Conservation (phyloP, 2,329 filamentous ascomycete species). For the Rhytidhysteron rufulum region DNA sequence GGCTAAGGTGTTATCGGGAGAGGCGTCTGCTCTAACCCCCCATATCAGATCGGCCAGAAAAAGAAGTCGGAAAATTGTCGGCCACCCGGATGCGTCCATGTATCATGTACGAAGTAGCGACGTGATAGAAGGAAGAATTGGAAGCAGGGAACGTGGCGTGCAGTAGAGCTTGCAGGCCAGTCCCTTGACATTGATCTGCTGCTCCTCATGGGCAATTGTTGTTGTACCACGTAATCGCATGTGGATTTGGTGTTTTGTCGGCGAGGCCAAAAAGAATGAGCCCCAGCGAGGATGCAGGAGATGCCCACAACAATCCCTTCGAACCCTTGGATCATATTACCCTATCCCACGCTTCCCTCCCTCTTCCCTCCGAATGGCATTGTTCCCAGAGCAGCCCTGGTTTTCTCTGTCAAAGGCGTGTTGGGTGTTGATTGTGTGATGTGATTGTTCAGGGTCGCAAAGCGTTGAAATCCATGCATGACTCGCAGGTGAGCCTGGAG, state of each 20-base stretch:
- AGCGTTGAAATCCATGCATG: neutral
- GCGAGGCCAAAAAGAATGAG: too few relatives aligned
- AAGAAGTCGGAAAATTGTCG: conserved; percentile 3
- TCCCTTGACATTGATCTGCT: too few relatives aligned
- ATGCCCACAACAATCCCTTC: neutral
- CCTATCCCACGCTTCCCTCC: too few relatives aligned
- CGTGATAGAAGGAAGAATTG: conserved; percentile 5
- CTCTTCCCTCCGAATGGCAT: neutral
- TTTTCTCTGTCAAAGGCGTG: neutral
- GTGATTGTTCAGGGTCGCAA: too few relatives aligned
- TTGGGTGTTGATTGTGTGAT: neutral
- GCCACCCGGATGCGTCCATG: neutral
- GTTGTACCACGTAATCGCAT: too few relatives aligned
- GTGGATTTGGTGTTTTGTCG: too few relatives aligned
- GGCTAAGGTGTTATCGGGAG: conserved; percentile 4
- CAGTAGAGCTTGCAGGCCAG: too few relatives aligned
- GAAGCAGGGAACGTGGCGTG: conserved; percentile 9
- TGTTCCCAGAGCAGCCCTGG: neutral
- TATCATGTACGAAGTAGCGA: neutral
- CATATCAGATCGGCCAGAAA: conserved; percentile 2
- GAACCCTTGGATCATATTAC: neutral
- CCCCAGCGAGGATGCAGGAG: neutral
- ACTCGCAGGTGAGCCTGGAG: conserved; percentile 2
- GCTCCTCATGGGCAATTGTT: too few relatives aligned
- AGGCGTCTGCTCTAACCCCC: conserved; percentile 9